Base-by-base conservation (phyloP, 192 early-diverging fungal species). In the Jimgerdemannia flammicorona region DNA sequence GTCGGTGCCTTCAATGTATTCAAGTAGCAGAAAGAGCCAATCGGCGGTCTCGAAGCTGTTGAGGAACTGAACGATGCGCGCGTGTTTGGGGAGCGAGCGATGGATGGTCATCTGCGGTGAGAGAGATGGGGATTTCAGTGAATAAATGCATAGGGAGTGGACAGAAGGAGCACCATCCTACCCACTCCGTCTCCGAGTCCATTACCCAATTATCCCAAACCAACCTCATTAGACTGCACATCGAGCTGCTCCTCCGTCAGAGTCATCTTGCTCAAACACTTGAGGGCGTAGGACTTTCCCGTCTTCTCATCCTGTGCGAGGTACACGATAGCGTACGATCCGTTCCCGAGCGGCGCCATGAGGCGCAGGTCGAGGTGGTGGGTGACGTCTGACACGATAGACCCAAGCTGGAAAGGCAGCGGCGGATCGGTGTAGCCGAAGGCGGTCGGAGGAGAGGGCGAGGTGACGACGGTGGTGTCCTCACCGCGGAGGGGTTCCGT, bases 241-340 rank as follows among this genome's bases (percentile, higher is more conserved):
- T 81, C 85, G 43, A 91, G 84, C 77, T 93, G 88, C 44, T 91
- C 88, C 20, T 85, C 71, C 4, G 87, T 80, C 39, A 93, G 82
- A 29, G 84, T 88, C 49, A 87, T 77, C 78, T 93, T 93, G 72
- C 86, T 87, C 63, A 93, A 84, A 78, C 91, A 93, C 75, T 93
- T 93, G 70, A 93, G 84, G 7, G 92, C 92, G 71, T 90, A 92
- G 72, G 86, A 80, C 43, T 78, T 81, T 1, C 85, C 84, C 54
- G 88, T 86, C 43, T 83, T 80, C 70, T 79, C 84, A 71, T 88
- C 83, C 78, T 82, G 90, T 64, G 86, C 92, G 70, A 91, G 82
- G 75, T 92, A 93, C n/a, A 93, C 92, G 10, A 92, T 87, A 9
- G 91, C 92, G 69, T 93, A 93, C 4, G 90, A 90, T 44, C 92